Percentiles rank a stretch among this genome's conserved stretches.
phyloP scores from a whole-genome alignment of 2,329 filamentous ascomycete species.

The Tolypocladium ovalisporum region DNA sequence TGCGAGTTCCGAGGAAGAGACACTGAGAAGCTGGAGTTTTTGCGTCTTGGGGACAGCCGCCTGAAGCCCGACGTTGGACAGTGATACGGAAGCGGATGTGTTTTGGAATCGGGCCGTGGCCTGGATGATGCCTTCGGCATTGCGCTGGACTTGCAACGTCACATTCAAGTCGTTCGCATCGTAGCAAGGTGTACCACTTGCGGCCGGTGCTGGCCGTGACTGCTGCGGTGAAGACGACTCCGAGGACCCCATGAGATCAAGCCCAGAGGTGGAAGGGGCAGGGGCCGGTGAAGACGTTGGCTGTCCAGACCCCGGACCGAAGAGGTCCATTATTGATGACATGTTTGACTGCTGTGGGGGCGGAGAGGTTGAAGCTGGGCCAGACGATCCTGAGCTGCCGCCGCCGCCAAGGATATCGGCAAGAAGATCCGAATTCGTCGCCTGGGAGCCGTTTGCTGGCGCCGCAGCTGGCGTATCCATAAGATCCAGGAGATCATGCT shows the following conservation, averaged over 20 bases:
- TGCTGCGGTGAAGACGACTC: slow-evolving; percentile 37
- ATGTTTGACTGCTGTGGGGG: slow-evolving; percentile 45
- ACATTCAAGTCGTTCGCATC: slow-evolving; percentile 76
- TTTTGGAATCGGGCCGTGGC: slow-evolving; percentile 80
- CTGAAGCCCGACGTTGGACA: slow-evolving; percentile 74
- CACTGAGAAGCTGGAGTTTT: slow-evolving; percentile 82
- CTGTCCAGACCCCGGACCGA: slow-evolving; percentile 39
- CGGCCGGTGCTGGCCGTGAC: slow-evolving; percentile 24
- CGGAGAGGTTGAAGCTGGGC: slow-evolving; percentile 27
- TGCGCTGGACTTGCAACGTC: slow-evolving; percentile 75
- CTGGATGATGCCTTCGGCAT: slow-evolving; percentile 67
- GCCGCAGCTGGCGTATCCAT: slow-evolving; percentile 63
- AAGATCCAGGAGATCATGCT: slow-evolving; percentile 86
- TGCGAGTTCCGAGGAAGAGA: slow-evolving; percentile 68
- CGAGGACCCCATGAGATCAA: slow-evolving; percentile 39
- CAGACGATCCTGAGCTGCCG: slow-evolving; percentile 32
- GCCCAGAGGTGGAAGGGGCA: slow-evolving; percentile 27
- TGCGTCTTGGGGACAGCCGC: slow-evolving; percentile 95
- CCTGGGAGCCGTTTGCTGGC: slow-evolving; percentile 37
- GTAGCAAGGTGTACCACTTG: slow-evolving; percentile 62
- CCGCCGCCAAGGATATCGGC: slow-evolving; percentile 87
- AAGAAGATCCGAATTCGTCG: slow-evolving; percentile 75
- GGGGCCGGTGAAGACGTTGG: slow-evolving; percentile 17
- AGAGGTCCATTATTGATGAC: slow-evolving; percentile 84
- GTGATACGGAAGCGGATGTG: slow-evolving; percentile 48